Percentiles rank a stretch among this genome's conserved stretches.
Conservation (phyloP, 495 filamentous ascomycete genomes). For the Bathelium albidoporum region DNA sequence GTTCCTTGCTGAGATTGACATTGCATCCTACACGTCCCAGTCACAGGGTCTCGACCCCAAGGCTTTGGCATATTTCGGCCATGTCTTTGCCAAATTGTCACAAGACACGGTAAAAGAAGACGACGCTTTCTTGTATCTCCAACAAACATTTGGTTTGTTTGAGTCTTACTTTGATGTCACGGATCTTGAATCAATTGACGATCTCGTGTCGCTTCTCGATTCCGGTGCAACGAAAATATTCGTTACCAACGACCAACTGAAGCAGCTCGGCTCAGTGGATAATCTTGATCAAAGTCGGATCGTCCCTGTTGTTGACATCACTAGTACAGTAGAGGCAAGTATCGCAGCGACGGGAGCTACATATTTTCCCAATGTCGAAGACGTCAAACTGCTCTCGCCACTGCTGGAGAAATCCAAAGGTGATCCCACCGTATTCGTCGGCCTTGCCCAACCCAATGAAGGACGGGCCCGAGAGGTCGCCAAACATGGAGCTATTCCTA, state of each 20-base stretch:
- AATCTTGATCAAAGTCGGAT: slow-evolving; percentile 49
- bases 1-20: slow-evolving; percentile 44
- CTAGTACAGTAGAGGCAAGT: neutral
- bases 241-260: slow-evolving; percentile 44
- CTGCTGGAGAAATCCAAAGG: slow-evolving; percentile 36
- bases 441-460: slow-evolving; percentile 41
- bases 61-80: slow-evolving; percentile 68
- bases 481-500: slow-evolving; percentile 55
- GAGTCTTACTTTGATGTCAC: slow-evolving; percentile 69
- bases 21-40: slow-evolving; percentile 41
- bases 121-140: slow-evolving; percentile 55
- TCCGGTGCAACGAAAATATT: slow-evolving; percentile 82
- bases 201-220: slow-evolving; percentile 72
- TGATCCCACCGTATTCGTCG: slow-evolving; percentile 37
- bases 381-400: slow-evolving; percentile 8
- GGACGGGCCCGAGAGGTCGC: slow-evolving; percentile 35
- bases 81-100: slow-evolving; percentile 58
- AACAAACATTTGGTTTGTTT: slow-evolving; percentile 54
- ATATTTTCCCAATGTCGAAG: neutral
- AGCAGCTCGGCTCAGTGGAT: slow-evolving; percentile 49
- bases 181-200: slow-evolving; percentile 51
- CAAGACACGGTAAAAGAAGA: slow-evolving; percentile 40
- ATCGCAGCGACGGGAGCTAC: neutral
- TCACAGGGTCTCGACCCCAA: slow-evolving; percentile 50
- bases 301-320: slow-evolving; percentile 21